phyloP scores from a whole-genome alignment of 164 flowering plant genomes.

The Macadamia tetraphylla region DNA sequence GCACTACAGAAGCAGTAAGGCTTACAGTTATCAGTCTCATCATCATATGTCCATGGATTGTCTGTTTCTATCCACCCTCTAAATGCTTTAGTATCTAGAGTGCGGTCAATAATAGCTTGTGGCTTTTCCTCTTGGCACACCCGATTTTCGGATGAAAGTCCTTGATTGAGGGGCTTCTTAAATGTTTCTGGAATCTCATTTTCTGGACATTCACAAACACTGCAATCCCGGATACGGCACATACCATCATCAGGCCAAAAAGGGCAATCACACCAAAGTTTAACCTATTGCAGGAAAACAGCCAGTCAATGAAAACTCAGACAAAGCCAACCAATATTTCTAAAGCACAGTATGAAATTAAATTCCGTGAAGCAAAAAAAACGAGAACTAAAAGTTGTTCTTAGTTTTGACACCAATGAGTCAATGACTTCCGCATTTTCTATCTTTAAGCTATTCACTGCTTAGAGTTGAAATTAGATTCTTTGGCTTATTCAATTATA shows the following conservation, averaged over 20 bases:
- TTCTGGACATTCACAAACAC: conserved; percentile 97
- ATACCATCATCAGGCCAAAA: conserved; percentile 99
- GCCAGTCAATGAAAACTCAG: too few relatives aligned
- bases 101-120: conserved; percentile 83
- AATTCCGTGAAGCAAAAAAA: too few relatives aligned
- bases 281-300: conserved; percentile 41
- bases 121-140: conserved; percentile 94
- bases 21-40: conserved; percentile 90
- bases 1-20: not conserved
- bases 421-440: too few relatives aligned
- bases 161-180: conserved; percentile 39
- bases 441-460: too few relatives aligned
- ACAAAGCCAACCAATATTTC: too few relatives aligned
- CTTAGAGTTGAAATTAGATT: too few relatives aligned
- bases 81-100: conserved; percentile 76
- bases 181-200: conserved; percentile 88
- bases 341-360: too few relatives aligned
- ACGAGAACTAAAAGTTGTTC: too few relatives aligned
- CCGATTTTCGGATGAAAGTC: conserved; percentile 57
- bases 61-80: conserved; percentile 85
- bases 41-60: conserved; percentile 98
- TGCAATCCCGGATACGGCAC: conserved; percentile 96
- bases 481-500: too few relatives aligned
- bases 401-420: too few relatives aligned
- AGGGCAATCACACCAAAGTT: conserved; percentile 98